Evolutionary conservation across 495 filamentous ascomycete species (phyloP).

Genomic region (Neurospora intermedia): DNA sequence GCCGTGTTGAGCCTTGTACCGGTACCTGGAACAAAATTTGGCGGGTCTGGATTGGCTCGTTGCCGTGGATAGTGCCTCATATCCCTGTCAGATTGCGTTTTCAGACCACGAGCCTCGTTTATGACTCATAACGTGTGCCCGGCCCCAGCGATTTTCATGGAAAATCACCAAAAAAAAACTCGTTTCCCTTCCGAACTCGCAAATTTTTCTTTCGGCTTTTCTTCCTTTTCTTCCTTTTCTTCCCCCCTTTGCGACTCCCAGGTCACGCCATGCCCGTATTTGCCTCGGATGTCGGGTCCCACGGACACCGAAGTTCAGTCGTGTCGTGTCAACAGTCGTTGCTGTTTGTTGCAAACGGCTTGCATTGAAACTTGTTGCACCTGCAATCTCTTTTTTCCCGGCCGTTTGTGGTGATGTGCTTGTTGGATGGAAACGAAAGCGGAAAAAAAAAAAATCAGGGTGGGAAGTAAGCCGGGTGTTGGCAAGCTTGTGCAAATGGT

Average conservation of each 20-base stretch:
- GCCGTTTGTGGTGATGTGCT: background rate
- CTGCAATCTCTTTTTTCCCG: background rate
- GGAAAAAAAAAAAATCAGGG: background rate
- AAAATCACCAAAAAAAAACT: background rate
- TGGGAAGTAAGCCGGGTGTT: background rate
- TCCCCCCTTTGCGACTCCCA: background rate
- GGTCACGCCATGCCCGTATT: background rate
- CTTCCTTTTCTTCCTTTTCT: background rate
- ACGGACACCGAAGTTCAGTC: background rate
- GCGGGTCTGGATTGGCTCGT: background rate
- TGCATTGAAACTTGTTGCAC: background rate
- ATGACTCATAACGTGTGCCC: constrained; percentile 14
- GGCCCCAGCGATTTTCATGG: background rate
- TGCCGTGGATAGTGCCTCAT: constrained; percentile 8
- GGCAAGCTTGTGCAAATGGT: background rate
- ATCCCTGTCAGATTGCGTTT: constrained; percentile 5
- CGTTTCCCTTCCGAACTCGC: background rate
- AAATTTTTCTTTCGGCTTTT: background rate
- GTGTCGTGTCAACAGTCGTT: background rate
- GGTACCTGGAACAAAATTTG: constrained; percentile 2
- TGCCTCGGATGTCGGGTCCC: background rate
- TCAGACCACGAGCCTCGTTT: constrained; percentile 11
- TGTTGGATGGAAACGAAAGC: background rate
- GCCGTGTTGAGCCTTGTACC: constrained; percentile 5
- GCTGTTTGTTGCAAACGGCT: background rate